Percentiles rank a stretch among this genome's conserved stretches.
These are phyloP conservation scores for Cladosporium colombiae DNA, from an alignment of 2,329 filamentous ascomycete genomes.

Conservation along the genomic window DNA sequence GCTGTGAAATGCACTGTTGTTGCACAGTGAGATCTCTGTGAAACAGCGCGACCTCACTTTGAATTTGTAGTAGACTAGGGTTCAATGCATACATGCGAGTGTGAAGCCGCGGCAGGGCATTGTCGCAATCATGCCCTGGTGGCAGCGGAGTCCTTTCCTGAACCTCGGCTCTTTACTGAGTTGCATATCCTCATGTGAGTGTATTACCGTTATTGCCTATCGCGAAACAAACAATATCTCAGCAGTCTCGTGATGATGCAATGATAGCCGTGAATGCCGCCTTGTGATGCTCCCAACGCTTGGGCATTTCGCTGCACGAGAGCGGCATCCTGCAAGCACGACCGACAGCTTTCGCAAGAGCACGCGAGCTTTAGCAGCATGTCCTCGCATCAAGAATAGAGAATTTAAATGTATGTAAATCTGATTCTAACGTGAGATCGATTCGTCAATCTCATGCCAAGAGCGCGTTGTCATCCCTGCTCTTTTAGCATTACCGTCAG, in stretches of 20 bases:
- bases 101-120: not conserved
- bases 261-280: not conserved
- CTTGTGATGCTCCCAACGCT: not conserved
- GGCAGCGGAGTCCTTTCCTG: not conserved
- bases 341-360: not conserved
- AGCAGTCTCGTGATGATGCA: not conserved
- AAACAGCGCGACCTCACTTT: not conserved
- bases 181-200: not conserved
- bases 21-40: not conserved
- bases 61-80: not conserved
- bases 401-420: too few species aligned
- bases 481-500: not conserved
- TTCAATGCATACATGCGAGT: not conserved
- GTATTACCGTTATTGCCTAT: not conserved
- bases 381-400: not conserved
- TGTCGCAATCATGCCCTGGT: not conserved
- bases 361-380: not conserved
- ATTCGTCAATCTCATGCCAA: not conserved
- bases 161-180: not conserved
- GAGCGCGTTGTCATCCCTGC: not conserved
- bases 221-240: not conserved
- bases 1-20: not conserved
- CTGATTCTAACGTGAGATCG: too few species aligned
- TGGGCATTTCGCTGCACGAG: not conserved
- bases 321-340: not conserved